Evolutionary conservation across 305 asterid species (phyloP), one percentile per base, ranked within the genome.

Genomic region (Fraxinus dipetala): DNA sequence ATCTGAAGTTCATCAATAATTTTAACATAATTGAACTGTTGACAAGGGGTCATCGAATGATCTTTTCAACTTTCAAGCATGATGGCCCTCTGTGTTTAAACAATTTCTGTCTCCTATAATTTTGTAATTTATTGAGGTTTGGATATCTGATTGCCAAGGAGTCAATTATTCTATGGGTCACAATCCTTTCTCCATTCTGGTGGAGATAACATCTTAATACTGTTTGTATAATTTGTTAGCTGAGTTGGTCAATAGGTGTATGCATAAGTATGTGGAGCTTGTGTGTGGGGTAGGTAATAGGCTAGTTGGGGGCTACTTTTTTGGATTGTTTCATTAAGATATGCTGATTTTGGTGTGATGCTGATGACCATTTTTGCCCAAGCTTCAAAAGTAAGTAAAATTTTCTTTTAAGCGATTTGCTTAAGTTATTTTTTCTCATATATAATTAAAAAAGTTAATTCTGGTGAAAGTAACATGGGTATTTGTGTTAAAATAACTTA

Each of bases 61-160:
- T 75, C 54, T 31, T 40, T 67, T 18, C 28, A 26, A 26, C 28
- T 26, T 26, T 26, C 32, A 32, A 10, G 32, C 43, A 51, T 36
- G 30, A 22, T 18, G 59, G 78, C 67, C 65, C 51, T 22, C n/a
- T 51, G 72, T n/a, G 20, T 10, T 72, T 70, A 31, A 69, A 28
- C 59, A 72, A 35, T 56, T 22, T 80, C 24, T 14, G 24, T 43
- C 20, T 32, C 34, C 72, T 70, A 73, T 36, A 31, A 5, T 20
- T 26, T 24, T 77, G 34, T 81, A 59, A 77, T 56, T 83, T 75
- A 79, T 18, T 43, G 67, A 45, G 36, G 16, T n/a, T 83, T 75
- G 24, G 10, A 26, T 26, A 26, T 26, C 28, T 26, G 28, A 26
- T 26, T 26, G 28, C 28, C 28, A 26, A 26, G 28, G 28, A 26